These are phyloP conservation scores for Metschnikowia anglica DNA, from an alignment of 805 yeast species.

Conservation along the genomic window DNA sequence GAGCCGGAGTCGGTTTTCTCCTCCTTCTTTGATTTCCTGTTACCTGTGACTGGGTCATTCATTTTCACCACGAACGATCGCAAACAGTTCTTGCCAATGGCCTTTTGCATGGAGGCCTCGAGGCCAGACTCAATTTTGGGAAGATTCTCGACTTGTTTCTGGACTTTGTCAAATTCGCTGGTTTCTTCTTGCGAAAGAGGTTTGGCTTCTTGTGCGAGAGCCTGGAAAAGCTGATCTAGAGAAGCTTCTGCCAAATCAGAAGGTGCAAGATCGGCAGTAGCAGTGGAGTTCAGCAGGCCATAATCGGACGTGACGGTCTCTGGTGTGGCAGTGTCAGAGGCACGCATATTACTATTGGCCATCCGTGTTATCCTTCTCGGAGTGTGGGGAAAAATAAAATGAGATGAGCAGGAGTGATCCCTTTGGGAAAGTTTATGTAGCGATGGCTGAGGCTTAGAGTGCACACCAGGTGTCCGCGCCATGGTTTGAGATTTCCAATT, in stretches of 20 bases:
- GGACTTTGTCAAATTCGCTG: conserved; percentile 32
- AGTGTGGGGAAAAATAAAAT: neutral
- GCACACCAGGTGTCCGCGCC: neutral
- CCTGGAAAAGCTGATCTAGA: conserved; percentile 33
- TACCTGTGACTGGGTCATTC: conserved; percentile 28
- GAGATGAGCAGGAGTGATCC: neutral
- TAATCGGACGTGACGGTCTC: too few species aligned
- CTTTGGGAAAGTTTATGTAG: neutral
- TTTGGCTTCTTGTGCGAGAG: conserved; percentile 29
- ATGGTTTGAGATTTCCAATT: neutral
- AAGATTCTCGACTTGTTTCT: conserved; percentile 32
- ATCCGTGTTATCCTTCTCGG: too few species aligned
- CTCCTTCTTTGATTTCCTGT: conserved; percentile 15
- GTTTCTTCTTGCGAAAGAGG: conserved; percentile 10
- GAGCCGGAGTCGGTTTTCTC: conserved; percentile 19
- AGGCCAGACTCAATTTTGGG: conserved; percentile 42
- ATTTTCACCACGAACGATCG: conserved; percentile 31
- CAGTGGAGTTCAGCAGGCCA: conserved; percentile 17
- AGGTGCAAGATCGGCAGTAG: conserved; percentile 6
- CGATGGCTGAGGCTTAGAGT: conserved; percentile 3
- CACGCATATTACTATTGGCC: too few species aligned
- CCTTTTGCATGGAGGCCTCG: conserved; percentile 23
- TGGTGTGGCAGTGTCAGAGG: too few species aligned
- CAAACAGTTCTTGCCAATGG: conserved; percentile 10
- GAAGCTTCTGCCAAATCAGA: conserved; percentile 17